Percentiles rank a stretch among this genome's conserved stretches.
Conservation (phyloP, 176 grass and related monocot species). For the barley (Hordeum vulgare) region DNA sequence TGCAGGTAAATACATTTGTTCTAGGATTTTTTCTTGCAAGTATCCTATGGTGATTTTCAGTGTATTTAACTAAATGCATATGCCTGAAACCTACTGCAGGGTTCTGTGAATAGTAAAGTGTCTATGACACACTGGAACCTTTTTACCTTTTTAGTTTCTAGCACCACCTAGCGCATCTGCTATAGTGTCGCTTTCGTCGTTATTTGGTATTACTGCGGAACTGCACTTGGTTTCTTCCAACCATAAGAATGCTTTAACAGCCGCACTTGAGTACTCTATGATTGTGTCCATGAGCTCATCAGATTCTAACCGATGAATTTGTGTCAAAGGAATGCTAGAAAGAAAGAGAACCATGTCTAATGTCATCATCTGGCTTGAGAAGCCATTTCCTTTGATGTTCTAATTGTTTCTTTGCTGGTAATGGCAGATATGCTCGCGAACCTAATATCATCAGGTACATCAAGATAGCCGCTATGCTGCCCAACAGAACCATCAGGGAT, state of each 20-base stretch:
- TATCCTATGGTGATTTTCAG: too few species aligned
- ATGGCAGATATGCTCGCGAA: too few species aligned
- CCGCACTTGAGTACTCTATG: not conserved
- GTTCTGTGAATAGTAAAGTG: too few species aligned
- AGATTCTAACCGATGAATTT: not conserved
- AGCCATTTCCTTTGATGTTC: not conserved
- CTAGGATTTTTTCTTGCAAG: too few species aligned
- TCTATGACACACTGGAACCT: too few species aligned
- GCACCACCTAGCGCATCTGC: too few species aligned
- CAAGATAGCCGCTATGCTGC: slow-evolving; percentile 91
- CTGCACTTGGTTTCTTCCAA: slow-evolving; percentile 3
- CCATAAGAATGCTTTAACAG: not conserved
- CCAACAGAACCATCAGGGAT: slow-evolving; percentile 85
- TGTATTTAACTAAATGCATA: too few species aligned
- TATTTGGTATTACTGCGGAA: slow-evolving; percentile 7
- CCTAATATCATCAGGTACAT: slow-evolving; percentile 94
- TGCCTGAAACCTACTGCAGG: too few species aligned
- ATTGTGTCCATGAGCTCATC: not conserved
- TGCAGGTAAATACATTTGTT: too few species aligned
- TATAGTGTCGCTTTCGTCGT: not conserved
- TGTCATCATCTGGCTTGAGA: not conserved
- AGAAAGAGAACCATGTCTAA: not conserved
- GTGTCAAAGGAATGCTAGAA: not conserved
- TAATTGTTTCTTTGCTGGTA: slow-evolving; percentile 22
- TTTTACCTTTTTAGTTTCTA: too few species aligned